Percentiles rank a stretch among this genome's conserved stretches.
Conservation (phyloP, 2,329 filamentous ascomycete species). For the Botryosphaeria dothidea region DNA sequence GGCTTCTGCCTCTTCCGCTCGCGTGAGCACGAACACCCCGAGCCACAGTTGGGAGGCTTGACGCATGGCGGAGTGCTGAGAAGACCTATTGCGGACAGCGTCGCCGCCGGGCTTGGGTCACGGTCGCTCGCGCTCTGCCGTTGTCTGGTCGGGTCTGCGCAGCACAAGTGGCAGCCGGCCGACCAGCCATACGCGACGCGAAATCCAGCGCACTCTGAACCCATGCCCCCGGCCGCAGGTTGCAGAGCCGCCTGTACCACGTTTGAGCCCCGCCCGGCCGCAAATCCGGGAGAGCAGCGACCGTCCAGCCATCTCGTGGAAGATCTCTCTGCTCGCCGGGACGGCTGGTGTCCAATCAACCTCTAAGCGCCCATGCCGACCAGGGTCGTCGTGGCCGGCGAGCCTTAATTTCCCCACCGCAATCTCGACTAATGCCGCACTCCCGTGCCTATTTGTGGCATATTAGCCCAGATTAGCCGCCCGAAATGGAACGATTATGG, state of each 20-base stretch:
- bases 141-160: not conserved
- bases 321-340: not conserved
- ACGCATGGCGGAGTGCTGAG: not conserved
- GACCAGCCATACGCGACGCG: not conserved
- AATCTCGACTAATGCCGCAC: conserved; percentile 14
- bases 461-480: not conserved
- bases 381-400: not conserved
- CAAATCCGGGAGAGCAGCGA: conserved; percentile 8
- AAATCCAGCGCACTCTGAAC: too few relatives aligned
- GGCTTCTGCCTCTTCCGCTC: not conserved
- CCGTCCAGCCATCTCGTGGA: conserved; percentile 2
- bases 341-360: not conserved
- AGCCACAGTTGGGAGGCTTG: not conserved
- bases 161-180: not conserved
- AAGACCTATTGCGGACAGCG: not conserved
- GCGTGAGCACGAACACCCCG: not conserved
- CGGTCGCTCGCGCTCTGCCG: not conserved
- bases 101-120: not conserved
- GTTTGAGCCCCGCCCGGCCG: not conserved
- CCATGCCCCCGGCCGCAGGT: not conserved
- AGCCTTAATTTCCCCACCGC: conserved; percentile 1
- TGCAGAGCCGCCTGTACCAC: conserved; percentile 15
- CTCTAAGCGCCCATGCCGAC: not conserved
- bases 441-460: not conserved
- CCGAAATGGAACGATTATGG: not conserved